phyloP scores from a whole-genome alignment of 139 green algal species.

The Coelastrella sp. region DNA sequence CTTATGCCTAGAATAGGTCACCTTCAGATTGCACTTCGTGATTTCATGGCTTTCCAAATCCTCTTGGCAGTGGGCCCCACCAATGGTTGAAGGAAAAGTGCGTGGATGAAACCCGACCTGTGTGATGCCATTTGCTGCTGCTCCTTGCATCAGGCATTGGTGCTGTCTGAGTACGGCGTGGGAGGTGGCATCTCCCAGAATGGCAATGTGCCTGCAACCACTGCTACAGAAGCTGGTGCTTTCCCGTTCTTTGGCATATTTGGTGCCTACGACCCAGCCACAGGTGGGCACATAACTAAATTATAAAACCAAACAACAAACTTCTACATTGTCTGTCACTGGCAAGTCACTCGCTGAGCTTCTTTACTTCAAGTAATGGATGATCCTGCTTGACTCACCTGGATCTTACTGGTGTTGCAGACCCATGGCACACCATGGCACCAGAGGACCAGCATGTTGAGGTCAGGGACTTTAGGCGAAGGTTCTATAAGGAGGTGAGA shows the following conservation, averaged over 20 bases:
- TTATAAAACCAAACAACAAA: not conserved
- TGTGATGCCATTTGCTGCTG: not conserved
- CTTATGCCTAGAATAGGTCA: too few relatives aligned
- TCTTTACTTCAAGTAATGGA: not conserved
- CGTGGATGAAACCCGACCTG: not conserved
- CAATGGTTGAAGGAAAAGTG: not conserved
- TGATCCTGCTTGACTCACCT: not conserved
- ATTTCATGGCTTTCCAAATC: too few relatives aligned
- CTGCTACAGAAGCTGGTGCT: not conserved
- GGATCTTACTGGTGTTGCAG: not conserved
- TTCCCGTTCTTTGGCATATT: constrained; percentile 42
- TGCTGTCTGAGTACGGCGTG: constrained; percentile 36
- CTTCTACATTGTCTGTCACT: not conserved
- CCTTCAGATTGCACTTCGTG: too few relatives aligned
- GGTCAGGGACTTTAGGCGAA: constrained; percentile 8
- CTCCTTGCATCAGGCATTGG: not conserved
- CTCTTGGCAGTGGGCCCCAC: not conserved
- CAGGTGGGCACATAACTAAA: not conserved
- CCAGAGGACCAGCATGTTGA: constrained; percentile 26
- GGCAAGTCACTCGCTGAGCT: not conserved
- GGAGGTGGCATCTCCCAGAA: constrained; percentile 28
- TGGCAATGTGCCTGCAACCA: constrained; percentile 25
- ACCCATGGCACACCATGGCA: constrained; percentile 22
- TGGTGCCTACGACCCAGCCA: constrained; percentile 5
- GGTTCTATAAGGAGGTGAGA: constrained; percentile 13